Evolutionary conservation across 179 eudicot genomes (phyloP).

Genomic region (Camellia oleifera): DNA sequence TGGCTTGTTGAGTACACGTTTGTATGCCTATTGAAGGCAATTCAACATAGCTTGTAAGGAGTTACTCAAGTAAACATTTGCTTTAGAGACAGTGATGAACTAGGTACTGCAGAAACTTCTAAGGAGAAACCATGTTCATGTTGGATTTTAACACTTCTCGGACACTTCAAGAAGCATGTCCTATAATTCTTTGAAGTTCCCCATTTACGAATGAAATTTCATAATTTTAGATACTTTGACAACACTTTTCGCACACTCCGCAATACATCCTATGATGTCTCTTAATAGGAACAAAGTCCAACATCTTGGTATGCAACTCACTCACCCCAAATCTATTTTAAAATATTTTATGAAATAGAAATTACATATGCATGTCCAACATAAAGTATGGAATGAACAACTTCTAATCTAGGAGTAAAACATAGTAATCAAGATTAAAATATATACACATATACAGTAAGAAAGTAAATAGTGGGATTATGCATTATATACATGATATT

Average conservation of each 20-base stretch:
- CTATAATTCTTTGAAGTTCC: neutral
- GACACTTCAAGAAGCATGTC: neutral
- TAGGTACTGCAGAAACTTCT: neutral
- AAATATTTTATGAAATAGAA: neutral
- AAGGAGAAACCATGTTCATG: neutral
- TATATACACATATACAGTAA: neutral
- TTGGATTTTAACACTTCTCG: neutral
- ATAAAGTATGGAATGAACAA: slow-evolving; percentile 1
- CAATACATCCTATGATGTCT: neutral
- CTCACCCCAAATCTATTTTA: neutral
- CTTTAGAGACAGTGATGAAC: slow-evolving; percentile 1
- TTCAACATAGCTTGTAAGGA: slow-evolving; percentile 18
- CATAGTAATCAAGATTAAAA: neutral
- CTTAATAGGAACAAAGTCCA: neutral
- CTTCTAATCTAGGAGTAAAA: neutral
- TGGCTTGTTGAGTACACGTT: slow-evolving; percentile 90
- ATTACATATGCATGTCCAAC: neutral
- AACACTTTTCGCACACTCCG: neutral
- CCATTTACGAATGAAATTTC: neutral
- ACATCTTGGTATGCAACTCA: neutral
- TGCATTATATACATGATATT: neutral
- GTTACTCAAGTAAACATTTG: neutral
- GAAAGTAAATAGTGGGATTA: neutral
- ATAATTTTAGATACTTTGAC: neutral
- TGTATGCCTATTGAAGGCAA: slow-evolving; percentile 62